Base-by-base conservation (phyloP, 2,329 filamentous ascomycete genomes). In the Pyrenochaeta sp. region DNA sequence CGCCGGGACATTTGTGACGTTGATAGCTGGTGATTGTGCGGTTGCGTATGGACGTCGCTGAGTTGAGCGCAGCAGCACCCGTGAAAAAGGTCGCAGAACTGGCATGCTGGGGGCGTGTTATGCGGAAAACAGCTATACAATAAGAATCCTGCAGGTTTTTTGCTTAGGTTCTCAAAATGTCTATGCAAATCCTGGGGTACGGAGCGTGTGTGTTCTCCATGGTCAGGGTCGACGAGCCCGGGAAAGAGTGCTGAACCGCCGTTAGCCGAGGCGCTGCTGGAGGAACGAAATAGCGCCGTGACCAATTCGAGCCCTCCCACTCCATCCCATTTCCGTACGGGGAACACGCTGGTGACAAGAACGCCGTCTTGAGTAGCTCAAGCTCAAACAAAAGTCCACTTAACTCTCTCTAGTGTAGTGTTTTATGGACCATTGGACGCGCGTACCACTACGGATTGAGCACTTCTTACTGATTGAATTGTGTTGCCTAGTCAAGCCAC, bases 1-100 rank as follows among this genome's bases (percentile, higher is more conserved):
- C 2, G 92, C 90, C 37, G 90, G 89, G 43, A 97, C 78, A 75
- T 89, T 87, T 56, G 86, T 88, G 62, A 91, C 84, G 70, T 88
- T 87, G 76, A 96, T 80, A 42, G 88, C 77, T 39, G 75, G 77
- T 10, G 86, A 81, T 45, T 74, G 76, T 14, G 82, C 75, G 29
- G 77, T 64, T 31, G 78, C 75, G 59, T 81, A 80, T 37, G 68
- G 60, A 58, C 66, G 66, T 42, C 61, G 61, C 50, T 69, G 69
- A 17, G 68, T 17, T 31, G 67, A 61, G 45, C 66, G 65, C 15
- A 59, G 33, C 15, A 69, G 49, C 3, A 69, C 45, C 43, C 60
- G 60, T 21, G 63, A 39, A 23, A 54, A 50, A 15, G 66, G 54
- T 51, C 69, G 61, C 32, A 65, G 43, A 29, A 67, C 46, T 45